phyloP scores from a whole-genome alignment of 139 green algal species.

The Micractinium conductrix region DNA sequence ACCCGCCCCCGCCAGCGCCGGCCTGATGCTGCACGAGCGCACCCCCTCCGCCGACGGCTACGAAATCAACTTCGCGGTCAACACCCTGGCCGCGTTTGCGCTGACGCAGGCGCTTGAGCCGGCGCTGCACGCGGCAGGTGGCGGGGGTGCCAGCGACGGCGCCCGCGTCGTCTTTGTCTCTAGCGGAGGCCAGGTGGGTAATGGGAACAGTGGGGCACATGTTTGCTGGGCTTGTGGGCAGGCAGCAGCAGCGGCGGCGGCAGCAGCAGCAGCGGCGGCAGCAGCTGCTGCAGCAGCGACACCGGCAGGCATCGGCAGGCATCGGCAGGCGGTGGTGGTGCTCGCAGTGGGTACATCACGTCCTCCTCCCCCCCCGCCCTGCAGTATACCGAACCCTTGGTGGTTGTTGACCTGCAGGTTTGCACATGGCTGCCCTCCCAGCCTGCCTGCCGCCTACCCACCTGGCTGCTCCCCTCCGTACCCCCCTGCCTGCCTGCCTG shows the following conservation, averaged over 20 bases:
- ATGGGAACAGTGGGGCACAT: not conserved
- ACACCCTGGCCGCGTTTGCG: slow-evolving; percentile 65
- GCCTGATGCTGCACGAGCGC: slow-evolving; percentile 57
- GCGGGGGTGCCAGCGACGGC: not conserved
- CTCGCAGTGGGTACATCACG: not conserved
- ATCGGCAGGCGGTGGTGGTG: too few relatives aligned
- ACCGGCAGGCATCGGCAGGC: too few relatives aligned
- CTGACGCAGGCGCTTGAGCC: slow-evolving; percentile 65
- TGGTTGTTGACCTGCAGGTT: slow-evolving; percentile 59
- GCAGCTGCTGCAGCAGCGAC: too few relatives aligned
- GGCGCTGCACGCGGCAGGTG: slow-evolving; percentile 36
- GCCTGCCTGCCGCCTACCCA: too few relatives aligned
- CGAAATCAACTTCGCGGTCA: slow-evolving; percentile 60
- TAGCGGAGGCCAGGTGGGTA: slow-evolving; percentile 51
- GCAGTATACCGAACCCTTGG: slow-evolving; percentile 62
- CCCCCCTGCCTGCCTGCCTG: too few relatives aligned
- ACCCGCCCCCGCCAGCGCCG: not conserved
- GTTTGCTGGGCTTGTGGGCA: not conserved
- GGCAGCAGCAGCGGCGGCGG: not conserved
- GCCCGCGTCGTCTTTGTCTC: slow-evolving; percentile 67
- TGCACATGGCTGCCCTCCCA: too few relatives aligned
- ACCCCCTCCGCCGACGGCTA: slow-evolving; percentile 54
- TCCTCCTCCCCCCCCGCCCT: not conserved
- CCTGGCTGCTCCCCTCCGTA: too few relatives aligned
- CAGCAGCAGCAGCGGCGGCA: too few relatives aligned